phyloP scores from a whole-genome alignment of 257 asterid species.

The Solanum lycopersicoides region DNA sequence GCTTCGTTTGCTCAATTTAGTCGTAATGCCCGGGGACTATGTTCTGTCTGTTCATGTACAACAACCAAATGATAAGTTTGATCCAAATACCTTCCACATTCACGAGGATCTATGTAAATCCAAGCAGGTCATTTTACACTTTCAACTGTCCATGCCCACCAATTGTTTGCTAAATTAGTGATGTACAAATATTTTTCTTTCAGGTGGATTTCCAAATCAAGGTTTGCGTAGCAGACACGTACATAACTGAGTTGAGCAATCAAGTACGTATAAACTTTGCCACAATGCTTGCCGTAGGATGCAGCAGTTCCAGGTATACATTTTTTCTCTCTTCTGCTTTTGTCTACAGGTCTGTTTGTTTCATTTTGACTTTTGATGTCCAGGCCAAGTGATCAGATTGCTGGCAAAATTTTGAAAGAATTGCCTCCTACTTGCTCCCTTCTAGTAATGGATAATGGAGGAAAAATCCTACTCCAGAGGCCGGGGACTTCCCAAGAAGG shows the following conservation, averaged over 20 bases:
- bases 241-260: conserved; percentile 42
- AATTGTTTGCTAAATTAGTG: background rate
- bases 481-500: conserved; percentile 76
- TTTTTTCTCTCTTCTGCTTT: background rate
- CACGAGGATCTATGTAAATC: conserved; percentile 41
- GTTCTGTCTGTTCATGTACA: conserved; percentile 69
- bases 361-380: background rate
- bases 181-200: background rate
- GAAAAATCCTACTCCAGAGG: conserved; percentile 42
- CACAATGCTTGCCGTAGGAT: conserved; percentile 27
- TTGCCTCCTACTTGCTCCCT: conserved; percentile 83
- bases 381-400: conserved; percentile 36
- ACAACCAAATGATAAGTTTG: conserved; percentile 34
- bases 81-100: conserved; percentile 50
- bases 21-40: conserved; percentile 33
- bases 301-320: conserved; percentile 17
- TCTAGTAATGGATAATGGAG: conserved; percentile 47
- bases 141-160: background rate
- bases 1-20: conserved; percentile 34
- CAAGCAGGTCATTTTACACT: conserved; percentile 17
- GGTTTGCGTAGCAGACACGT: conserved; percentile 47
- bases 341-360: background rate
- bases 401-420: conserved; percentile 35
- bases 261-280: conserved; percentile 62
- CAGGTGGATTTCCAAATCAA: conserved; percentile 79